phyloP scores from a whole-genome alignment of 2,329 filamentous ascomycete genomes.

The Aspergillus sp. region DNA sequence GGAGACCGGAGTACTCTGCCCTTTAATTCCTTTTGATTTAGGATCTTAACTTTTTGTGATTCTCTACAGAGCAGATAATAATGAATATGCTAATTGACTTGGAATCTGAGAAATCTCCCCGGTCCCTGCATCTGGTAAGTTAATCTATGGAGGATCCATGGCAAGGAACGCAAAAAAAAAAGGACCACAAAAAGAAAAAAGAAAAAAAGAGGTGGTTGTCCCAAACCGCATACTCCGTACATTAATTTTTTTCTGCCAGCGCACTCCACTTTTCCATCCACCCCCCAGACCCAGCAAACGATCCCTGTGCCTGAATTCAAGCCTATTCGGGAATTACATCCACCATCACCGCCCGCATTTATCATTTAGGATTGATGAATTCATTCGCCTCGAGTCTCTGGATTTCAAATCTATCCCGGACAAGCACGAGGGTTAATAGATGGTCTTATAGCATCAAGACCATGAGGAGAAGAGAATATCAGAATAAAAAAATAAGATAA shows the following conservation, averaged over 20 bases:
- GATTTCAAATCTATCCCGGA: neutral
- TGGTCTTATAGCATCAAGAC: too few species aligned
- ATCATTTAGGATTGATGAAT: too few species aligned
- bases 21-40: too few species aligned
- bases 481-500: too few species aligned
- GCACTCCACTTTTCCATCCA: conserved; percentile 1
- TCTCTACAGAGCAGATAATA: too few species aligned
- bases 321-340: neutral
- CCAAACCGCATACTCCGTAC: too few species aligned
- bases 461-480: too few species aligned
- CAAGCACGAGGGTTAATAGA: too few species aligned
- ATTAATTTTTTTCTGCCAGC: too few species aligned
- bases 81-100: too few species aligned
- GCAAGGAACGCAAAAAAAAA: neutral
- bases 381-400: neutral
- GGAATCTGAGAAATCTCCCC: neutral
- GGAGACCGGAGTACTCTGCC: too few species aligned
- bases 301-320: conserved; percentile 13
- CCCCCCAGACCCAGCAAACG: conserved; percentile 11
- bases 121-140: neutral
- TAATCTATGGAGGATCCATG: neutral
- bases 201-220: neutral
- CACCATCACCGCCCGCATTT: neutral
- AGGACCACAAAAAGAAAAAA: neutral
- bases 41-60: too few species aligned